phyloP scores from a whole-genome alignment of 176 grass and related monocot genomes.

The Luzula sylvatica region DNA sequence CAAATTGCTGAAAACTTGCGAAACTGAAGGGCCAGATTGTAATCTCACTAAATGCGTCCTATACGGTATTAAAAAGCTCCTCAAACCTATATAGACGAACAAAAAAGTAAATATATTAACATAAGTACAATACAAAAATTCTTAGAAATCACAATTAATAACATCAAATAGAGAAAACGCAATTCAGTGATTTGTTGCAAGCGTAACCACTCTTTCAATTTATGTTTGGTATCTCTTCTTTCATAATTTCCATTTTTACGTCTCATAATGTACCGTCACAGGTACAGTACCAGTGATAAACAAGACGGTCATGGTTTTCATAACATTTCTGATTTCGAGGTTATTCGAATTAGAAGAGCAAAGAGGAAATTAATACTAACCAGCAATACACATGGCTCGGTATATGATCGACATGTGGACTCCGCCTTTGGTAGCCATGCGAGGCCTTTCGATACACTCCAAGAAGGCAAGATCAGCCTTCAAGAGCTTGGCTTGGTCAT shows the following conservation, averaged over 20 bases:
- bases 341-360: neutral
- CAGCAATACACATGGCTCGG: conserved; percentile 83
- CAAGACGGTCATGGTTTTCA: neutral
- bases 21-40: conserved; percentile 45
- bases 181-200: neutral
- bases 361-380: conserved; percentile 5
- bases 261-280: neutral
- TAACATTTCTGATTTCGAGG: neutral
- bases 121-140: neutral
- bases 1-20: conserved; percentile 42
- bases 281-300: neutral
- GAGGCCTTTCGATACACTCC: conserved; percentile 68
- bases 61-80: conserved; percentile 78
- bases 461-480: conserved; percentile 86
- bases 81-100: conserved; percentile 72
- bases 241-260: neutral
- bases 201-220: too few species aligned
- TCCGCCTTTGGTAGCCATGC: conserved; percentile 50
- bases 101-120: neutral
- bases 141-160: neutral
- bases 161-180: neutral
- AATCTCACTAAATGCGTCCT: conserved; percentile 71
- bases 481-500: conserved; percentile 85
- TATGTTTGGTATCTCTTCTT: neutral
- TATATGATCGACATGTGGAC: conserved; percentile 47